Evolutionary conservation across 1,284 basidiomycete species (phyloP).

Genomic region (Ustilago cynodontis): DNA sequence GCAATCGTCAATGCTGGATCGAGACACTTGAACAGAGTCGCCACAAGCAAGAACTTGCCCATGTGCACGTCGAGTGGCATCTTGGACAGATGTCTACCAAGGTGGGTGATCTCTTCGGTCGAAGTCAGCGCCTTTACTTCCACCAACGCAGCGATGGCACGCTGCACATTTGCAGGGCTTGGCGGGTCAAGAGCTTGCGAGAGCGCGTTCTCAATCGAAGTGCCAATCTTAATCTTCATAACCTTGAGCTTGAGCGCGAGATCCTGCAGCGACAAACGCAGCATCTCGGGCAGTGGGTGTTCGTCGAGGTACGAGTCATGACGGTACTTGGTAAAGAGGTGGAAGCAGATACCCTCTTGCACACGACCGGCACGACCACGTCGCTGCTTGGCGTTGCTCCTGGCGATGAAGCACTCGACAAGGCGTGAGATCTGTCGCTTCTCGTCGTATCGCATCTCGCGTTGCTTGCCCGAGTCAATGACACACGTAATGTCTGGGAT

Average conservation of each 20-base stretch:
- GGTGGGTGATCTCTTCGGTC: constrained; percentile 91
- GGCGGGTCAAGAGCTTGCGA: constrained; percentile 91
- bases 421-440: constrained; percentile 95
- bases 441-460: constrained; percentile 81
- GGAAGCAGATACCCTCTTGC: constrained; percentile 90
- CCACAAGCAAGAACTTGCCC: constrained; percentile 90
- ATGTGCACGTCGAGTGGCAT: constrained; percentile 96
- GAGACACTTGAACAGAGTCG: constrained; percentile 87
- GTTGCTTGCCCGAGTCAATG: constrained; percentile 93
- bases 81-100: constrained; percentile 90
- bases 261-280: constrained; percentile 92
- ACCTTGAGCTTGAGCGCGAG: constrained; percentile 96
- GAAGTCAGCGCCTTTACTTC: constrained; percentile 90
- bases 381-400: constrained; percentile 92
- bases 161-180: constrained; percentile 85
- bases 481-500: constrained; percentile 99
- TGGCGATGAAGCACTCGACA: constrained; percentile 91
- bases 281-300: constrained; percentile 94
- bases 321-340: constrained; percentile 89
- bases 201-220: constrained; percentile 86
- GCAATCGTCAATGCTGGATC: constrained; percentile 97
- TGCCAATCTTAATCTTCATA: constrained; percentile 88
- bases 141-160: constrained; percentile 88
- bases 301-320: constrained; percentile 87
- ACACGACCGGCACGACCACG: constrained; percentile 94